phyloP scores from a whole-genome alignment of 2,329 filamentous ascomycete species.

The Trichoderma sp. region DNA sequence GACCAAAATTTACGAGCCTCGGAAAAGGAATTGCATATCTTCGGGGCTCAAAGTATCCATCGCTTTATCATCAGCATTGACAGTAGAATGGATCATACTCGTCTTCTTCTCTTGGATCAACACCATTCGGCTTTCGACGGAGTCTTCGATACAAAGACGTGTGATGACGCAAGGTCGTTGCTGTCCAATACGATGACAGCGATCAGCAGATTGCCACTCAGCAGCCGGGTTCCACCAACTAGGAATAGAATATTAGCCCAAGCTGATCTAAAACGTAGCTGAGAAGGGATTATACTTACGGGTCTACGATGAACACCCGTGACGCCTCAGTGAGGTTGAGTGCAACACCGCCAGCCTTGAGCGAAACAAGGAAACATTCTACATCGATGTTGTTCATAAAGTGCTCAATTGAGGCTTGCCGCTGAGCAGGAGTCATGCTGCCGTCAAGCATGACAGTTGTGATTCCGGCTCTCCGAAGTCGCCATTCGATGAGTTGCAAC shows the following conservation, averaged over 20 bases:
- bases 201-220: constrained; percentile 96
- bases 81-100: constrained; percentile 94
- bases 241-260: neutral
- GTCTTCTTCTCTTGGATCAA: constrained; percentile 98
- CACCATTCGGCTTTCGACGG: constrained; percentile 93
- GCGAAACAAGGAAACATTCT: constrained; percentile 91
- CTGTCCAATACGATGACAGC: constrained; percentile 93
- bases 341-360: constrained; percentile 94
- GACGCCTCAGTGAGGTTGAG: constrained; percentile 94
- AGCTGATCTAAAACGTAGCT: neutral
- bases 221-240: constrained; percentile 99
- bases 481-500: constrained; percentile 96
- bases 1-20: constrained; percentile 49
- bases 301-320: constrained; percentile 92
- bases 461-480: constrained; percentile 91
- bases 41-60: constrained; percentile 88
- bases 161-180: constrained; percentile 91
- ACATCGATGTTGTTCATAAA: constrained; percentile 96
- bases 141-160: constrained; percentile 92
- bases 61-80: constrained; percentile 86
- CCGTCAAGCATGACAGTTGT: constrained; percentile 98
- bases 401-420: constrained; percentile 89
- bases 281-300: constrained; percentile 52
- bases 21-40: constrained; percentile 96
- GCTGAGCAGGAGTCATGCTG: constrained; percentile 91